Evolutionary conservation across 257 asterid species (phyloP).

Genomic region (Salvia rosmarinus): DNA sequence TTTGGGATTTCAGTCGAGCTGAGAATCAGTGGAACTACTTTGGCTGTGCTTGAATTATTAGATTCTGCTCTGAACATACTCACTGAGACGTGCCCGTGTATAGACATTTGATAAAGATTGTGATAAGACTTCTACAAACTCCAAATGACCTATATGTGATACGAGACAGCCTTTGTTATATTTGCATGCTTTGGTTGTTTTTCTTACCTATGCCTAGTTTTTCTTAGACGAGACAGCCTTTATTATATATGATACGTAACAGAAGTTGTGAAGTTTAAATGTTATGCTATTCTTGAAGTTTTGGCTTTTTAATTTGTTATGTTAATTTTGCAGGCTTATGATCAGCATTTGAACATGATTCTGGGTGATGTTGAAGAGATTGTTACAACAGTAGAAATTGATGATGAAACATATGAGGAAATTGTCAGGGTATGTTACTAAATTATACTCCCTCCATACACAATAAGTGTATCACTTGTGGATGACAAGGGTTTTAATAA

Average conservation of each 20-base stretch:
- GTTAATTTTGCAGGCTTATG: slow-evolving; percentile 77
- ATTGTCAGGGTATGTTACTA: slow-evolving; percentile 78
- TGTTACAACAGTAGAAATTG: slow-evolving; percentile 89
- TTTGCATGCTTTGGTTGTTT: not conserved
- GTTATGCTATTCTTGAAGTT: slow-evolving; percentile 5
- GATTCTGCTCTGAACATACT: not conserved
- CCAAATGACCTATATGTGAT: not conserved
- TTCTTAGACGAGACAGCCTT: not conserved
- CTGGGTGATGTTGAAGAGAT: slow-evolving; percentile 97
- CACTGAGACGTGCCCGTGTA: not conserved
- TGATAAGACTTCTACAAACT: slow-evolving; percentile 11
- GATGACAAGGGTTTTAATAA: no score
- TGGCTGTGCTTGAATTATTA: slow-evolving; percentile 10
- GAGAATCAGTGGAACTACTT: not conserved
- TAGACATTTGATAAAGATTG: not conserved
- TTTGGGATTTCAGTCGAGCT: not conserved
- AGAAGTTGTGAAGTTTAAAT: not conserved
- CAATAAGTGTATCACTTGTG: no score
- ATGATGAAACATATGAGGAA: slow-evolving; percentile 97
- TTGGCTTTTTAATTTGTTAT: not conserved
- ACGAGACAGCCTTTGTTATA: not conserved
- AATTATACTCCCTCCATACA: no score
- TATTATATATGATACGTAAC: not conserved
- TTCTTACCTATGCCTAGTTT: not conserved
- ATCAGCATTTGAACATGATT: slow-evolving; percentile 98